Evolutionary conservation across 1,284 basidiomycete genomes (phyloP).

Genomic region (Sutorius eximius): DNA sequence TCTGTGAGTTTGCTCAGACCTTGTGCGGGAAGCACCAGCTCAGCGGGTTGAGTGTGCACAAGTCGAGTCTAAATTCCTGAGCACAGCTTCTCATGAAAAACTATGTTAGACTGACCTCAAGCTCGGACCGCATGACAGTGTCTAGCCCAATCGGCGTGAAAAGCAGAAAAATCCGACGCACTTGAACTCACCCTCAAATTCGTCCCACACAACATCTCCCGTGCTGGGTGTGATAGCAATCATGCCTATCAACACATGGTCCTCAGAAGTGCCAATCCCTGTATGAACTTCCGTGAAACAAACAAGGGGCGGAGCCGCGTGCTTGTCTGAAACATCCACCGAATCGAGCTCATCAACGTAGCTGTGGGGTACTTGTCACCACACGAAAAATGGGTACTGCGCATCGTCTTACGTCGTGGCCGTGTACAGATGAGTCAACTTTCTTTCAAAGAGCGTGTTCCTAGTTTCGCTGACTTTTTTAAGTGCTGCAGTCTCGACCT

Average conservation of each 20-base stretch:
- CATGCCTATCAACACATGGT: constrained; percentile 68
- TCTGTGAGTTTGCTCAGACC: constrained; percentile 73
- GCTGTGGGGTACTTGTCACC: constrained; percentile 38
- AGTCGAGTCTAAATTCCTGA: constrained; percentile 64
- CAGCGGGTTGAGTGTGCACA: constrained; percentile 80
- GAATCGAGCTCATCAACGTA: constrained; percentile 75
- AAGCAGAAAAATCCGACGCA: constrained; percentile 1
- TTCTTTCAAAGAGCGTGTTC: constrained; percentile 80
- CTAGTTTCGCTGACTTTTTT: constrained; percentile 89
- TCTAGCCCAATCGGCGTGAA: constrained; percentile 45
- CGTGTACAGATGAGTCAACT: constrained; percentile 83
- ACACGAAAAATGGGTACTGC: neutral
- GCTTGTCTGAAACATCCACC: constrained; percentile 60
- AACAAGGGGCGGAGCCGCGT: constrained; percentile 60
- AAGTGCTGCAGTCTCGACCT: constrained; percentile 92
- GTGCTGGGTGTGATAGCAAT: constrained; percentile 84
- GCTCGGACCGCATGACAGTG: constrained; percentile 79
- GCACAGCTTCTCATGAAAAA: neutral
- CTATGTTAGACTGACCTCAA: constrained; percentile 55
- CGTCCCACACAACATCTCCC: constrained; percentile 91
- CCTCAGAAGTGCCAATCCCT: constrained; percentile 46
- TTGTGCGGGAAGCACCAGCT: constrained; percentile 68
- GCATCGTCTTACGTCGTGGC: constrained; percentile 71
- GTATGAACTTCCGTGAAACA: constrained; percentile 69
- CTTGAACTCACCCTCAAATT: constrained; percentile 67